Evolutionary conservation across 75 land plant genomes (phyloP), one percentile per base, ranked within the genome.

Genomic region (Cunninghamia lanceolata): DNA sequence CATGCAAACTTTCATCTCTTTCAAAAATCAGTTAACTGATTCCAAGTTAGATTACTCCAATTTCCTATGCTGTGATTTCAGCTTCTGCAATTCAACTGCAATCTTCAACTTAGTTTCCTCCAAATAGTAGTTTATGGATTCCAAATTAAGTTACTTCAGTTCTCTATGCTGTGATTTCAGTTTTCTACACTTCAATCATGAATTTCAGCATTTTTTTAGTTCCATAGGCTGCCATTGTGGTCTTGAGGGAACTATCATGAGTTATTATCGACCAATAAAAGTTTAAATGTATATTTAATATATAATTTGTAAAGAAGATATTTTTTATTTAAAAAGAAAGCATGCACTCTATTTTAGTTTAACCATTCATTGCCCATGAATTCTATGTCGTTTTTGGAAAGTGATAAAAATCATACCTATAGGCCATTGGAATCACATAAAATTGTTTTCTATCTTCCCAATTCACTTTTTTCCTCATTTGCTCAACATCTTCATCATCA

Each of bases 371-470:
- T 56, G 21, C 25, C 63, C 3, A 63, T 80, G 25, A n/a, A 80
- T 45, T n/a, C 82, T 17, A 9, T 3, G 32, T 80, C 50, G 10
- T 1, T n/a, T 80, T 45, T 80, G 47, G n/a, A 80, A 43, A 45
- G 46, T 50, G 45, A 40, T 21, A 52, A 4, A 87, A 32, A 42
- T 17, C 50, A 54, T 91, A 94, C 95, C 89, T 89, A 83, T 94
- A 91, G 35, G 89, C 89, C 90, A 90, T 86, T 70, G 94, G 94
- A 52, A 90, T 90, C 36, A 94, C 94, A 88, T 94, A 85, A 80
- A 94, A 94, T 34, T 90, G 94, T 9, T 91, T 91, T 68, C 94
- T 86, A 63, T 89, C 87, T 34, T 88, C 86, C 95, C 95, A 94
- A 21, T 87, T 53, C 38, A 92, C 92, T 50, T 86, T 90, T 39